phyloP scores from a whole-genome alignment of 176 grass and related monocot species.

The Alloteropsis semialata region DNA sequence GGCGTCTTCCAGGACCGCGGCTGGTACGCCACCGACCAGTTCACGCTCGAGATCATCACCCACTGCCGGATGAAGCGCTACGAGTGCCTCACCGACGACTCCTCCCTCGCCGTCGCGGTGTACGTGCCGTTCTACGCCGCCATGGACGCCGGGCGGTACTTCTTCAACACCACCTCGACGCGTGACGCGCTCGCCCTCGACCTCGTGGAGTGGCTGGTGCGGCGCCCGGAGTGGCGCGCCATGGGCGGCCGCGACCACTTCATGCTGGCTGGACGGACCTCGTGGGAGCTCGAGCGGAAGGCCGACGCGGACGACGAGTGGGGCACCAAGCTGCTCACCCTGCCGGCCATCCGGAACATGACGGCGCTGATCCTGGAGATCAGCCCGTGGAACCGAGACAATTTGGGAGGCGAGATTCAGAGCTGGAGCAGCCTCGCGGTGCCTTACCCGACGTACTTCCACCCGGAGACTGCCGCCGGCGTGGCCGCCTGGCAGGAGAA shows the following conservation, averaged over 20 bases:
- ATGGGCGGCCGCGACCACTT: conserved; percentile 58
- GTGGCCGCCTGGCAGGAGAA: conserved; percentile 42
- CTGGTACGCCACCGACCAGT: conserved; percentile 44
- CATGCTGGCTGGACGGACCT: conserved; percentile 30
- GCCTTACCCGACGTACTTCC: conserved; percentile 63
- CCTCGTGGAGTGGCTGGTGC: conserved; percentile 34
- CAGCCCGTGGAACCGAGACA: conserved; percentile 51
- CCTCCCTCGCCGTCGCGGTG: conserved; percentile 32
- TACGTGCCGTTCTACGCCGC: conserved; percentile 53
- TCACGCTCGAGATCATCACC: conserved; percentile 42
- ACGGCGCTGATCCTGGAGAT: conserved; percentile 53
- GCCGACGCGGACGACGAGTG: conserved; percentile 12
- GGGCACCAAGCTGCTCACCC: conserved; percentile 58
- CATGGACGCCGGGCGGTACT: conserved; percentile 30
- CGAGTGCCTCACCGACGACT: conserved; percentile 41
- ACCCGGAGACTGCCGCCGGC: conserved; percentile 43
- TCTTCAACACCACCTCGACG: not conserved
- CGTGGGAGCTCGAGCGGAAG: conserved; percentile 38
- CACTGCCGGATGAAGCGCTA: conserved; percentile 39
- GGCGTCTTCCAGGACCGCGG: not conserved
- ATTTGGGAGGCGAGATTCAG: too few relatives aligned
- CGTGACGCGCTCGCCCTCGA: conserved; percentile 30
- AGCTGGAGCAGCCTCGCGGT: not conserved
- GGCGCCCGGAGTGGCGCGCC: conserved; percentile 39
- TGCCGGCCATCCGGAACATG: conserved; percentile 57